Base-by-base conservation (phyloP, 352 stramenopile genomes). In the Phytophthora tentaculata region DNA sequence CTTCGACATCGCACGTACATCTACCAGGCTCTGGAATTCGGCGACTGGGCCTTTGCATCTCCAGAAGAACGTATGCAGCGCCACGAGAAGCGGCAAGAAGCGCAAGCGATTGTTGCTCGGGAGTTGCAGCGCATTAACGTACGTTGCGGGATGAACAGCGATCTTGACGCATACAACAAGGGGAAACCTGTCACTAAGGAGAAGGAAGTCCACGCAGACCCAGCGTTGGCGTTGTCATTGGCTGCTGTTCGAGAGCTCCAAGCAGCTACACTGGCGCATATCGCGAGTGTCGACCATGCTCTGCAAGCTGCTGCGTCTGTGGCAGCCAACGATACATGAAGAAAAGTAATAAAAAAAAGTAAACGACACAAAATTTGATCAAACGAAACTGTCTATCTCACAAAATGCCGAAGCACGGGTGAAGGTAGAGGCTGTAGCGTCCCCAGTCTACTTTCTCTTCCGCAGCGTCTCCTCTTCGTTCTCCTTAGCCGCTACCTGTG, bases 401-500 rank as follows among this genome's bases (percentile, higher is more conserved):
- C 67, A 78, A 65, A 69, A 61, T 56, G 56, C 53, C 44, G 57
- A 69, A 73, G 57, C 48, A 68, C 47, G 52, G 32, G 60, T 61
- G 39, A 60, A 60, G 64, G 54, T 39, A 65, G 32, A 73, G 56
- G 24, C 50, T n/a, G n/a, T n/a, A n/a, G n/a, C n/a, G n/a, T n/a
- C n/a, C n/a, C n/a, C n/a, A n/a, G 44, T 62, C 65, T 77, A 91
- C 80, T 89, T 91, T 68, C 84, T 84, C 76, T 91, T 90, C 73
- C 84, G 77, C 47, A 91, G 56, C 13, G 69, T 80, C 47, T 78
- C 71, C 37, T 80, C 69, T 43, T 76, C 75, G 54, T 69, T 66
- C 19, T 67, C 62, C 41, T 65, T 74, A 3, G 58, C 68, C 55
- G 67, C 74, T 57, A 78, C 73, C 56, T 84, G 67, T 8, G 67